Evolutionary conservation across 2,329 filamentous ascomycete genomes (phyloP).

Genomic region (Macrophomina tecta): DNA sequence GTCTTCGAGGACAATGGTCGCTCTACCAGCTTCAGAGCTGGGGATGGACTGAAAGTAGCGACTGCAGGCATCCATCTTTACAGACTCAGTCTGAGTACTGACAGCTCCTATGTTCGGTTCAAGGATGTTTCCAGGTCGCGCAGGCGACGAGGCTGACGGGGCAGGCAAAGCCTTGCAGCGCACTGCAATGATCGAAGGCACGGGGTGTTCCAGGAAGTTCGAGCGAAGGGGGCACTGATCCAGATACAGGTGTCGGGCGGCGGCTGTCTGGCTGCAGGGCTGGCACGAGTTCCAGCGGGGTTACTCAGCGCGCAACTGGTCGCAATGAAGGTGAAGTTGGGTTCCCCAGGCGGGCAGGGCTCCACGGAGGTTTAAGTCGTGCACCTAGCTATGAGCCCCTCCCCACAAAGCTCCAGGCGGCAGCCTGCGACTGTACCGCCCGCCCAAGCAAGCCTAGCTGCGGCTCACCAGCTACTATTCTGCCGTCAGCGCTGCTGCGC

Average conservation of each 20-base stretch:
- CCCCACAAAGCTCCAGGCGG: constrained; percentile 17
- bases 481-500: constrained; percentile 9
- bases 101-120: too few species aligned
- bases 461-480: constrained; percentile 5
- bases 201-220: background rate
- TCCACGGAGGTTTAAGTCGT: background rate
- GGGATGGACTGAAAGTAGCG: constrained; percentile 26
- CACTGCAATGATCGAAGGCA: background rate
- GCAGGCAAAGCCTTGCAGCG: background rate
- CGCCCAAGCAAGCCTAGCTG: constrained; percentile 10
- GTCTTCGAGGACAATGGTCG: constrained; percentile 42
- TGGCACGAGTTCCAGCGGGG: background rate
- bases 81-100: too few species aligned
- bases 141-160: background rate
- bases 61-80: too few species aligned
- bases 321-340: background rate
- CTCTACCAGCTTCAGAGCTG: constrained; percentile 30
- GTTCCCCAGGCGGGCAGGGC: background rate
- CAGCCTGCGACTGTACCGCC: constrained; percentile 4
- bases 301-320: background rate
- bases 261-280: background rate
- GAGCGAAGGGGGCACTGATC: background rate
- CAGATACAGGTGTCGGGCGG: background rate
- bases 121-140: background rate
- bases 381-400: background rate